A percentile compares a stretch with the other conserved stretches of the same genome.
These are phyloP conservation scores for Colletotrichum tamarilloi DNA, from an alignment of 2,329 filamentous ascomycete genomes.

Conservation along the genomic window DNA sequence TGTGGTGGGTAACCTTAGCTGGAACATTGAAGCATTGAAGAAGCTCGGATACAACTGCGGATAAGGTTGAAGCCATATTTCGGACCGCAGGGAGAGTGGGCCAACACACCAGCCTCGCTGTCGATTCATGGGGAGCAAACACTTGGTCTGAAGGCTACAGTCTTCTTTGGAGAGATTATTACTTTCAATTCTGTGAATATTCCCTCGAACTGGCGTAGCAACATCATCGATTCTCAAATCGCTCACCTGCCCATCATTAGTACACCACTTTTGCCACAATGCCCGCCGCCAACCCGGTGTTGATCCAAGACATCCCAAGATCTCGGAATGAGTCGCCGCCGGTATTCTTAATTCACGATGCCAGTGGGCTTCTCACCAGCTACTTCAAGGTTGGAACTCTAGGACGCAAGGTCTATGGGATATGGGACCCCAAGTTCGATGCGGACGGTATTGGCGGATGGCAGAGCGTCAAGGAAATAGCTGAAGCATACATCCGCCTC, in stretches of 20 bases:
- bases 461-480: conserved; percentile 22
- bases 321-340: conserved; percentile 17
- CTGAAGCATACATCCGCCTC: conserved; percentile 25
- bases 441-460: conserved; percentile 26
- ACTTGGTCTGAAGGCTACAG: neutral
- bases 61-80: neutral
- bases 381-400: conserved; percentile 27
- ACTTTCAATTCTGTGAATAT: neutral
- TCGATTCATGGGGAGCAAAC: neutral
- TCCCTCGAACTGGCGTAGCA: too few relatives aligned
- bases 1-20: neutral
- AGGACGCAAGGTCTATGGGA: conserved; percentile 14
- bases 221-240: too few relatives aligned
- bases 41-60: neutral
- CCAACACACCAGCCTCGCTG: neutral
- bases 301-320: conserved; percentile 22
- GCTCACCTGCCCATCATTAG: too few relatives aligned
- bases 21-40: neutral
- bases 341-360: conserved; percentile 27
- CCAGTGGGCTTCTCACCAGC: conserved; percentile 20
- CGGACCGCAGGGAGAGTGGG: neutral
- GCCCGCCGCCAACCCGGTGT: conserved; percentile 21
- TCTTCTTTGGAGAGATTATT: neutral
- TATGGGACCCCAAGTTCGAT: conserved; percentile 31
- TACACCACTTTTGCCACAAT: neutral